Percentiles rank a stretch among this genome's conserved stretches.
Evolutionary conservation across 1,139 yeast genomes (phyloP).

Genomic region (Kodamaea suecica): DNA sequence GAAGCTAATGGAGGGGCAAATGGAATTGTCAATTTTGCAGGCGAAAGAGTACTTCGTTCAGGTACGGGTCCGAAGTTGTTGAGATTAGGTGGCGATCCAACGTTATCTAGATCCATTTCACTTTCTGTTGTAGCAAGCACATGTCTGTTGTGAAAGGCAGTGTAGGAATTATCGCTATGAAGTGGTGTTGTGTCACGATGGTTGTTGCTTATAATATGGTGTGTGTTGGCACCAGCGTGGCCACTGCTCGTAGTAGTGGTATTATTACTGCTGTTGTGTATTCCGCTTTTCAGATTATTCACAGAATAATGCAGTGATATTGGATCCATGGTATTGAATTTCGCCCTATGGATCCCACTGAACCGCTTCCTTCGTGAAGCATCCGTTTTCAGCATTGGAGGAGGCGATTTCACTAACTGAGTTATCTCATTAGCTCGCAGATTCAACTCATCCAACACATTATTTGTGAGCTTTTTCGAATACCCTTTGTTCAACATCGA

Average conservation of each 20-base stretch:
- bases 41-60: too few relatives aligned
- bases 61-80: too few relatives aligned
- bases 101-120: background rate
- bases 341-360: slow-evolving; percentile 32
- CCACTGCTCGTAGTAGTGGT: too few relatives aligned
- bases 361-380: slow-evolving; percentile 26
- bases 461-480: slow-evolving; percentile 38
- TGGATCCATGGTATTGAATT: slow-evolving; percentile 42
- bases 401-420: slow-evolving; percentile 16
- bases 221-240: too few relatives aligned
- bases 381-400: slow-evolving; percentile 8
- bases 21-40: too few relatives aligned
- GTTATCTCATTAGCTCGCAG: slow-evolving; percentile 32
- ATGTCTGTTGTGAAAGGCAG: slow-evolving; percentile 2
- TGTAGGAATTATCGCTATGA: slow-evolving; percentile 1
- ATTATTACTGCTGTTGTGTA: too few relatives aligned
- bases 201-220: too few relatives aligned
- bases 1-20: background rate
- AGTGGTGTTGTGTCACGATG: too few relatives aligned
- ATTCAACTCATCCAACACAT: slow-evolving; percentile 42
- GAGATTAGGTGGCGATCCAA: too few relatives aligned
- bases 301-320: slow-evolving; percentile 42
- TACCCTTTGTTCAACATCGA: slow-evolving; percentile 41
- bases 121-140: background rate
- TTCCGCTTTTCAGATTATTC: too few relatives aligned